A percentile compares a stretch with the other conserved stretches of the same genome.
Evolutionary conservation across 202 grass and related monocot species (phyloP).

Genomic region (Dendrocalamus latiflorus): DNA sequence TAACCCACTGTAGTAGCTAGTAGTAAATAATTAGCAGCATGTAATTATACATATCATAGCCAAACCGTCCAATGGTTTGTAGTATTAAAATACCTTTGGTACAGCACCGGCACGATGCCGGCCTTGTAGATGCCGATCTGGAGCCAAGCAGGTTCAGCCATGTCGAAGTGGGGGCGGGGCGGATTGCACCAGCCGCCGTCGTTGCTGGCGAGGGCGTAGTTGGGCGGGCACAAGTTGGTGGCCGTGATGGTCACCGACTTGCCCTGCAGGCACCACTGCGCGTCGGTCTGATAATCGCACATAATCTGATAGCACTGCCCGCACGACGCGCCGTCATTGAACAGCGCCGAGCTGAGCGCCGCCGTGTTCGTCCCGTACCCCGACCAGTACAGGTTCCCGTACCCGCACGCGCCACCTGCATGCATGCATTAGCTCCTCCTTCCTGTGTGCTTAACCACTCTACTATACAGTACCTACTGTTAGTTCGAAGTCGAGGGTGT

Average conservation of each 20-base stretch:
- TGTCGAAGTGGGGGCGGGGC: slow-evolving; percentile 76
- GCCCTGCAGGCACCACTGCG: slow-evolving; percentile 45
- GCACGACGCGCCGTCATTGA: slow-evolving; percentile 55
- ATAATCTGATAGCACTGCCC: slow-evolving; percentile 63
- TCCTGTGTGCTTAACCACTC: neutral
- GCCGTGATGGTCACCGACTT: slow-evolving; percentile 25
- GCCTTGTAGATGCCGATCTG: too few species aligned
- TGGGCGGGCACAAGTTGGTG: too few species aligned
- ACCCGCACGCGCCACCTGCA: slow-evolving; percentile 72
- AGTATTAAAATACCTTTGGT: slow-evolving; percentile 22
- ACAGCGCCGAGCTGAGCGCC: slow-evolving; percentile 60
- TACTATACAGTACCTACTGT: neutral
- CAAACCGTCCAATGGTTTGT: slow-evolving; percentile 3
- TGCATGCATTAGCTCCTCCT: too few species aligned
- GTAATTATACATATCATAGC: neutral
- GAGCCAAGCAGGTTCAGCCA: slow-evolving; percentile 60
- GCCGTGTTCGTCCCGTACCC: slow-evolving; percentile 64
- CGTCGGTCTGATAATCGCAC: slow-evolving; percentile 30
- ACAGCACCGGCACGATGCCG: too few species aligned
- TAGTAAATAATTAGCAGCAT: neutral
- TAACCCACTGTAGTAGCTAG: too few species aligned
- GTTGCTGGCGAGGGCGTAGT: too few species aligned
- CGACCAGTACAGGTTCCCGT: slow-evolving; percentile 57
- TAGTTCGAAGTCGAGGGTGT: neutral
- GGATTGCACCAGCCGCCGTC: slow-evolving; percentile 87